Base-by-base conservation (phyloP, 257 asterid species). In the Datura wrightii region DNA sequence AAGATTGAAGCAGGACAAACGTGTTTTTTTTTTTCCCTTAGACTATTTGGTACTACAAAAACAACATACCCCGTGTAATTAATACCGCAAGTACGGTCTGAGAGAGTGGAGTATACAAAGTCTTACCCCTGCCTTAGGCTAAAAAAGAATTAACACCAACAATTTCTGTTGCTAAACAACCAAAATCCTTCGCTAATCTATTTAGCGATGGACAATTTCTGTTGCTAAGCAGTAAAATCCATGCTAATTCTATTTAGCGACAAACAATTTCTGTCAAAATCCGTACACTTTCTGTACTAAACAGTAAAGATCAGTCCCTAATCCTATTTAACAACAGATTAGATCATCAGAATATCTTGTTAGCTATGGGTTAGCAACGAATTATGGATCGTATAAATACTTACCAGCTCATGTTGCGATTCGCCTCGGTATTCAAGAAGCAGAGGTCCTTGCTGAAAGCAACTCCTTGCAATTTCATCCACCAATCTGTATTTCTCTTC, bases 401-500 rank as follows among this genome's bases (percentile, higher is more conserved):
- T 81, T 86, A 87, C 92, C 90, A 66, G 10, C 1, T 89, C 74
- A 56, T 89, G 79, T 24, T 52, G 91, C 71, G 76, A 16, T 71
- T 89, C 84, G 10, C 91, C 84, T 52, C 85, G 84, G 87, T 89
- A 94, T 79, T 92, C 97, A 8, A 94, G 89, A 16, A 90, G 86
- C 89, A 92, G 67, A 2, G 92, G 94, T 53, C 88, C 96, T 50
- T 90, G 76, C 42, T 86, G 87, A 24, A 86, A 53, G 55, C 83
- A 87, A 74, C 58, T 89, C 84, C 85, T 76, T 2, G 88, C 85
- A 48, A 94, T 92, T 76, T 93, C 98, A 62, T 90, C 91, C 84
- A 96, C 86, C 83, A 92, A 79, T 70, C 67, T 90, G 85, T 86
- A 79, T 87, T 94, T 96, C 10, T 87, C 92, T 78, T 92, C 95